Evolutionary conservation across 2,329 filamentous ascomycete species (phyloP).

Genomic region (Colletotrichum sidae): DNA sequence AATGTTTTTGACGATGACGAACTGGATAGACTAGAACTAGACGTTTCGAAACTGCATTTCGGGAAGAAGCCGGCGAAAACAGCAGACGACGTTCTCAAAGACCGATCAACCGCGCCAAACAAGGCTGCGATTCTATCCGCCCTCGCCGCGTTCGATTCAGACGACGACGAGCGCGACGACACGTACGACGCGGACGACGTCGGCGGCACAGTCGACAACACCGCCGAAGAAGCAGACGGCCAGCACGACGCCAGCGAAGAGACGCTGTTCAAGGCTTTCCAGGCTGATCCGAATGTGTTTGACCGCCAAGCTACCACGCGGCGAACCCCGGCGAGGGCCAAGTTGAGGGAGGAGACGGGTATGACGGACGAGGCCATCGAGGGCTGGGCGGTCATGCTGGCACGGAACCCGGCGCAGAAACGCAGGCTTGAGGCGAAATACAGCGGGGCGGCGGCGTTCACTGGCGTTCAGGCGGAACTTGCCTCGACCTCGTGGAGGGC

Average conservation of each 20-base stretch:
- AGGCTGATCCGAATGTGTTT: slow-evolving; percentile 73
- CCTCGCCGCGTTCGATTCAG: slow-evolving; percentile 87
- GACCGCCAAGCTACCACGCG: slow-evolving; percentile 77
- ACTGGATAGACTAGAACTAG: slow-evolving; percentile 76
- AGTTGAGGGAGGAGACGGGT: slow-evolving; percentile 79
- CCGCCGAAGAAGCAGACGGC: slow-evolving; percentile 65
- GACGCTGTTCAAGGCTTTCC: slow-evolving; percentile 78
- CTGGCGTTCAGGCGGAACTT: slow-evolving; percentile 74
- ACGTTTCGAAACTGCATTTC: slow-evolving; percentile 78
- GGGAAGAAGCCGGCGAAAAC: slow-evolving; percentile 76
- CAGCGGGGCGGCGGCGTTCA: slow-evolving; percentile 61
- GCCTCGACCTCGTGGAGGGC: slow-evolving; percentile 74
- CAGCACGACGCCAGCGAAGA: slow-evolving; percentile 72
- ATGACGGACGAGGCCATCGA: slow-evolving; percentile 96
- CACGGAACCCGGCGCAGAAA: slow-evolving; percentile 76
- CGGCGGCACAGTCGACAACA: slow-evolving; percentile 84
- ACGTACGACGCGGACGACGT: slow-evolving; percentile 95
- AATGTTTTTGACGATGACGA: slow-evolving; percentile 87
- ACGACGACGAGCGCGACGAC: slow-evolving; percentile 97
- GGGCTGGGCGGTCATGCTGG: slow-evolving; percentile 91
- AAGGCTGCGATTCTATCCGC: slow-evolving; percentile 92
- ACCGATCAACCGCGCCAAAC: slow-evolving; percentile 73
- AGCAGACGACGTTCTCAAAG: slow-evolving; percentile 78
- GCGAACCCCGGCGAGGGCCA: slow-evolving; percentile 69
- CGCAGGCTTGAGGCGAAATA: slow-evolving; percentile 78